Percentiles rank a stretch among this genome's conserved stretches.
Evolutionary conservation across 2,329 filamentous ascomycete genomes (phyloP).

Genomic region (Diatrype stigma): DNA sequence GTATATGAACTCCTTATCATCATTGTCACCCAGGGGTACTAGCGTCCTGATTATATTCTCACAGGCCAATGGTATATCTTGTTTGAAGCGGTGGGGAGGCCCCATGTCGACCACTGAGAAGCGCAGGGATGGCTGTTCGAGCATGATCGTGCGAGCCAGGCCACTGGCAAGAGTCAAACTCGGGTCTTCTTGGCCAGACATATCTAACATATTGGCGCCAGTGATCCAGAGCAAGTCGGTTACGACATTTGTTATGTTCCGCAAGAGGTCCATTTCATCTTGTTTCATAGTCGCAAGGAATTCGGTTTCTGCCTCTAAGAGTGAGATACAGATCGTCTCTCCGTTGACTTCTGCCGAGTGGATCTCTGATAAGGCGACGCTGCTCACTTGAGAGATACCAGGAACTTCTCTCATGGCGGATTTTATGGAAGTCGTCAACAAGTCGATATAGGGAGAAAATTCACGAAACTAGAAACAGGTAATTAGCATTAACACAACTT

Average conservation of each 20-base stretch:
- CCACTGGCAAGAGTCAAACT: constrained; percentile 8
- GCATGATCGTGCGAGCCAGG: constrained; percentile 3
- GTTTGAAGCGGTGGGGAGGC: not conserved
- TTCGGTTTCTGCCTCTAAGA: constrained; percentile 8
- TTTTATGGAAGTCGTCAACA: too few relatives aligned
- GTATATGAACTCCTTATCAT: constrained; percentile 16
- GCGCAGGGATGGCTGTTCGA: constrained; percentile 6
- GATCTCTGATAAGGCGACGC: not conserved
- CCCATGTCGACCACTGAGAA: not conserved
- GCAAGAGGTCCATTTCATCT: constrained; percentile 2
- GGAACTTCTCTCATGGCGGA: not conserved
- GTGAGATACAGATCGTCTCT: constrained; percentile 4
- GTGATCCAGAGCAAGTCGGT: constrained; percentile 10
- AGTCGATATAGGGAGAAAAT: too few relatives aligned
- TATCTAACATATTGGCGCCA: constrained; percentile 10
- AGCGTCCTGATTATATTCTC: not conserved
- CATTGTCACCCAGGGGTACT: not conserved
- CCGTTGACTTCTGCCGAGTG: not conserved
- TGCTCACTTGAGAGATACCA: not conserved
- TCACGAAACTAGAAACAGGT: too few relatives aligned
- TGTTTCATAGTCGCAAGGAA: constrained; percentile 6
- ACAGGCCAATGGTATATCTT: not conserved
- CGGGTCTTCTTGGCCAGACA: constrained; percentile 5
- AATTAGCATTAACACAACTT: too few relatives aligned
- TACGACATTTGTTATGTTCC: constrained; percentile 4